Percentiles rank a stretch among this genome's conserved stretches.
phyloP scores from a whole-genome alignment of 2,329 filamentous ascomycete genomes.

The Thyridium curvatum region DNA sequence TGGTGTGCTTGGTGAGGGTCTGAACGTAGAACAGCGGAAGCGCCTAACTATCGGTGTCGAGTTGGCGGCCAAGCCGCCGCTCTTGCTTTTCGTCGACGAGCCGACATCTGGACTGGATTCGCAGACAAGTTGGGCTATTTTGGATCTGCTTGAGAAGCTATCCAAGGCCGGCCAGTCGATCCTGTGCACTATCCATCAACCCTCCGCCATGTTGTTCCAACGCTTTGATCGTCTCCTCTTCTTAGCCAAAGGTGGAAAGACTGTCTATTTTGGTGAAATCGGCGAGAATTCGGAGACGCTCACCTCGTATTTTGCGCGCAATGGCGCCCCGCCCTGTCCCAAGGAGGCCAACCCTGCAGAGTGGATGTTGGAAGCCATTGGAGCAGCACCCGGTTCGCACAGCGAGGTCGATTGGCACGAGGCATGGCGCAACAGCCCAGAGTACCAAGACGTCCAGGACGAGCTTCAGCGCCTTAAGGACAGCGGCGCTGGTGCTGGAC shows the following conservation, averaged over 20 bases:
- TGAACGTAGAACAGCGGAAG: constrained; percentile 1
- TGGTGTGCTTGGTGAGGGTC: background rate
- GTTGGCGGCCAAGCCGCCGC: constrained; percentile 40
- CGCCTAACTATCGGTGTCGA: constrained; percentile 1
- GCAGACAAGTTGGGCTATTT: background rate
- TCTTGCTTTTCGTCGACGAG: constrained; percentile 55
- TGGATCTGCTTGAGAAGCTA: constrained; percentile 1
- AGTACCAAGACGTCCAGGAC: constrained; percentile 19
- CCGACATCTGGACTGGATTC: constrained; percentile 40
- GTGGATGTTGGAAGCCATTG: constrained; percentile 48
- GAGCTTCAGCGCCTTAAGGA: constrained; percentile 18
- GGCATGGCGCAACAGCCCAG: constrained; percentile 23
- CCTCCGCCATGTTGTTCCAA: constrained; percentile 44
- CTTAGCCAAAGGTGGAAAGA: constrained; percentile 4
- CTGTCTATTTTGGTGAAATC: constrained; percentile 5
- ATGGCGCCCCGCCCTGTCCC: constrained; percentile 50
- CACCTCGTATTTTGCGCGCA: constrained; percentile 52
- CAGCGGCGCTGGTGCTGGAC: constrained; percentile 15
- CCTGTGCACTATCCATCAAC: constrained; percentile 50
- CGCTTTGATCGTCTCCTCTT: constrained; percentile 46
- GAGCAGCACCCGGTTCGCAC: constrained; percentile 37
- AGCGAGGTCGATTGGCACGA: constrained; percentile 23
- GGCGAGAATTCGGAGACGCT: constrained; percentile 36
- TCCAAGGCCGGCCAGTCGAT: constrained; percentile 20
- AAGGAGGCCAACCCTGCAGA: constrained; percentile 63